Evolutionary conservation across 2,329 filamentous ascomycete genomes (phyloP), one percentile per base, ranked within the genome.

Genomic region (Ophiocordyceps camponoti-floridani): DNA sequence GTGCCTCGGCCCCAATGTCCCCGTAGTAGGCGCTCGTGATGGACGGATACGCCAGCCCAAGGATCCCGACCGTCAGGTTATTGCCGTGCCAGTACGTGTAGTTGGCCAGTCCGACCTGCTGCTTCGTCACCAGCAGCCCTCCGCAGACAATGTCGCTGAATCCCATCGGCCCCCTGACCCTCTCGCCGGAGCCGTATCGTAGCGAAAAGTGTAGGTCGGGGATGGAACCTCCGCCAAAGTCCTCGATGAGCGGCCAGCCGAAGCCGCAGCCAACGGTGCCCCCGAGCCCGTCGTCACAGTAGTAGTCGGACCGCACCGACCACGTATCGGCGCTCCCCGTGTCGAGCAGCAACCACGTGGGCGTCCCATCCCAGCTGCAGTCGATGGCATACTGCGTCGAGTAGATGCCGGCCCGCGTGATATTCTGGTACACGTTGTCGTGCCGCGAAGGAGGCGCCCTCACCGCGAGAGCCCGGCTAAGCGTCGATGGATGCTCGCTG

Each of bases 281-380:
- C 49, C 14, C 64, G 63, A 0, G 50, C 46, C n/a, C 49, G 46
- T 64, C 61, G 33, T 62, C 53, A 49, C 70, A 73, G 40, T 54
- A 52, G 48, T 70, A 70, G 28, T 60, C 58, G 1, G 52, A 53
- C 11, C 58, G 56, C 31, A 62, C 61, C 2, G 64, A 61, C 69
- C 69, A 73, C 1, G 69, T 73, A 48, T 74, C 70, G 19, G 68
- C 64, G 51, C 68, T 71, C 23, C 67, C 69, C 0, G 69, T 72
- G 50, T 73, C 69, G 42, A 74, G 58, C 12, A 70, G 51, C 27
- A 73, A 52, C 57, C 60, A 64, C 28, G 64, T 51, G 0, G 59
- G 57, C 8, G 53, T 53, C 14, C 55, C 56, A 33, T 66, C 62
- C 63, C 64, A 67, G 4, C 45, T 51, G 41, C 63, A 65, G 42